Conservation (phyloP, 805 yeast species). For the Saccharomycopsis sp. region DNA sequence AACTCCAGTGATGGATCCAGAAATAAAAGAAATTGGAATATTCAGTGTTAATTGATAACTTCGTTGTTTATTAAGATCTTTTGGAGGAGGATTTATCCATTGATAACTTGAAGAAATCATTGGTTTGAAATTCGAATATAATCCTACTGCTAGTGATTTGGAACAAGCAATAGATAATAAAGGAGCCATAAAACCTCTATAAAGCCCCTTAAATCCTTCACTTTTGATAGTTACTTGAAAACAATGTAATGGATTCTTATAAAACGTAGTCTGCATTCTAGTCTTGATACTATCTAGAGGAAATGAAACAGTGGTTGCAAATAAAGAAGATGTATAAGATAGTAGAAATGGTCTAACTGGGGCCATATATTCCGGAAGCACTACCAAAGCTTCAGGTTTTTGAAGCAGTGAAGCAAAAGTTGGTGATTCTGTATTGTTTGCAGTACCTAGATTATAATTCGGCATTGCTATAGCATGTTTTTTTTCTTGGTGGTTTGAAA, state of each 20-base stretch:
- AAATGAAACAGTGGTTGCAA: slow-evolving; percentile 63
- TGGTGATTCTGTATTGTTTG: no score
- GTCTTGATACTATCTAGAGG: slow-evolving; percentile 86
- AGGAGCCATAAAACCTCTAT: slow-evolving; percentile 71
- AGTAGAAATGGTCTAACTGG: slow-evolving; percentile 49
- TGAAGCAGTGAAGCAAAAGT: no score
- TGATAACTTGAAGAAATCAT: not conserved
- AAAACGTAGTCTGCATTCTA: slow-evolving; percentile 70
- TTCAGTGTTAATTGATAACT: not conserved
- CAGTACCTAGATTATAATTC: no score
- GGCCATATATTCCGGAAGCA: slow-evolving; percentile 35
- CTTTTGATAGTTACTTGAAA: slow-evolving; percentile 39
- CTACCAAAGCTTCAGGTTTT: slow-evolving; percentile 31
- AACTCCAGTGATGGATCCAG: slow-evolving; percentile 64
- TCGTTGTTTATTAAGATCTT: not conserved
- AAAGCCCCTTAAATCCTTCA: slow-evolving; percentile 67
- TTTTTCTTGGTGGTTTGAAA: no score
- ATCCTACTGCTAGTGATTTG: slow-evolving; percentile 53
- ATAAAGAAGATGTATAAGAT: slow-evolving; percentile 54
- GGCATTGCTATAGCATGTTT: no score
- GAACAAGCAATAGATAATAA: slow-evolving; percentile 54
- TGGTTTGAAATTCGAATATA: slow-evolving; percentile 49
- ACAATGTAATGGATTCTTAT: slow-evolving; percentile 47
- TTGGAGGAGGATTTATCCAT: not conserved
- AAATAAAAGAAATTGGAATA: slow-evolving; percentile 25